Evolutionary conservation across 179 eudicot species (phyloP).

Genomic region (Beta lomatogona): DNA sequence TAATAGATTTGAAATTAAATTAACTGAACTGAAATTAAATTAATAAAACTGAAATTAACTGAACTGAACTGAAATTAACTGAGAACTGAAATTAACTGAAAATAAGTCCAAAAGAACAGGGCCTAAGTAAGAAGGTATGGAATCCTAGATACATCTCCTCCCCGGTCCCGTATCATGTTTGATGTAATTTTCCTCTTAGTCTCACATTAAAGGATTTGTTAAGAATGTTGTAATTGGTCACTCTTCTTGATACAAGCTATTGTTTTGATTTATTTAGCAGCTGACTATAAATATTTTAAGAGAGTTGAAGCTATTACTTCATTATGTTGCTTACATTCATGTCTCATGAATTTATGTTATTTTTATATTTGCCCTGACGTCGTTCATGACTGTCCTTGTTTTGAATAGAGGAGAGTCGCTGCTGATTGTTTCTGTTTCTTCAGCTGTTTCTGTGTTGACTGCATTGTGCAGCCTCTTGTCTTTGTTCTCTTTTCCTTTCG

Average conservation of each 20-base stretch:
- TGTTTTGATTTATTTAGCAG: background rate
- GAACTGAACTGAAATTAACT: no score
- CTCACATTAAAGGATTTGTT: no score
- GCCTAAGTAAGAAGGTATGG: conserved; percentile 86
- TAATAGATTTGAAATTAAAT: no score
- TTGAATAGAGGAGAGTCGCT: background rate
- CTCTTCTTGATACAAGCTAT: no score
- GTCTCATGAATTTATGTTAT: background rate
- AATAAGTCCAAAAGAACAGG: no score
- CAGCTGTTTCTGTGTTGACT: background rate
- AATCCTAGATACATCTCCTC: background rate
- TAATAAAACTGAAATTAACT: no score
- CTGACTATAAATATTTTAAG: background rate
- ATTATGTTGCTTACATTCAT: background rate
- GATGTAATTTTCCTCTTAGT: no score
- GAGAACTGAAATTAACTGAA: no score
- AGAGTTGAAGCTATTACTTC: background rate
- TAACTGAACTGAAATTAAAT: no score
- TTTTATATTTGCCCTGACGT: background rate
- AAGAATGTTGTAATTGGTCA: no score
- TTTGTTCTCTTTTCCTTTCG: background rate
- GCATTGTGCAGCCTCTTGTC: background rate
- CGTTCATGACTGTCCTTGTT: background rate
- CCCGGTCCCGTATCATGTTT: no score
- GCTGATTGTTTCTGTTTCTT: background rate